Evolutionary conservation across 2,329 filamentous ascomycete species (phyloP).

Genomic region (Cladosporium colombiae): DNA sequence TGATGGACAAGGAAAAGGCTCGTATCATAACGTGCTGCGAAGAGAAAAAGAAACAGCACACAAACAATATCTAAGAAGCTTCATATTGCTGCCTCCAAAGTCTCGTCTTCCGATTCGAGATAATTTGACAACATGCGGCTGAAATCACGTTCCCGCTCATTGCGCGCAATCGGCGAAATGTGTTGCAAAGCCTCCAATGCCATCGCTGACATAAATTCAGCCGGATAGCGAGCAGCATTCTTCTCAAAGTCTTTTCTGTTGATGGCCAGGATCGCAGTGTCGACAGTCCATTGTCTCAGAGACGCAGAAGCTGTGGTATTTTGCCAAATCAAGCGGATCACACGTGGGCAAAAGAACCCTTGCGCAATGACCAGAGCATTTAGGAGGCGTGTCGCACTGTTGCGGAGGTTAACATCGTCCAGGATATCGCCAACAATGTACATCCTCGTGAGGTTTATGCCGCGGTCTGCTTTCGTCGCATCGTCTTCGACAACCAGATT

Average conservation of each 20-base stretch:
- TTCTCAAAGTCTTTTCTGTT: neutral
- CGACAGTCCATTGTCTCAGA: neutral
- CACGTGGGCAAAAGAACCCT: neutral
- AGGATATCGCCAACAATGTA: neutral
- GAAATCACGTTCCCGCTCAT: neutral
- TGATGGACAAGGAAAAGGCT: neutral
- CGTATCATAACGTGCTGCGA: neutral
- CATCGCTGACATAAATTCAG: neutral
- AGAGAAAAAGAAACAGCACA: neutral
- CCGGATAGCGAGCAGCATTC: neutral
- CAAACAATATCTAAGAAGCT: neutral
- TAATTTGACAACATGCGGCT: neutral
- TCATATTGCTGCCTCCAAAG: neutral
- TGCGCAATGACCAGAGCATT: neutral
- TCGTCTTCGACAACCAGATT: neutral
- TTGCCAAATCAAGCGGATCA: neutral
- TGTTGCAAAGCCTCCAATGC: neutral
- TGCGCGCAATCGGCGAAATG: neutral
- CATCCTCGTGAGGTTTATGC: neutral
- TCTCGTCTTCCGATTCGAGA: neutral
- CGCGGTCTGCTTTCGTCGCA: neutral
- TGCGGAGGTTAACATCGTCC: slow-evolving; percentile 2
- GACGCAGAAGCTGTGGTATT: neutral
- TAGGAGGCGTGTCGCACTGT: neutral
- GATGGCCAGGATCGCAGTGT: neutral